These are phyloP conservation scores for Dillenia turbinata DNA, from an alignment of 164 flowering plant species.

Conservation along the genomic window DNA sequence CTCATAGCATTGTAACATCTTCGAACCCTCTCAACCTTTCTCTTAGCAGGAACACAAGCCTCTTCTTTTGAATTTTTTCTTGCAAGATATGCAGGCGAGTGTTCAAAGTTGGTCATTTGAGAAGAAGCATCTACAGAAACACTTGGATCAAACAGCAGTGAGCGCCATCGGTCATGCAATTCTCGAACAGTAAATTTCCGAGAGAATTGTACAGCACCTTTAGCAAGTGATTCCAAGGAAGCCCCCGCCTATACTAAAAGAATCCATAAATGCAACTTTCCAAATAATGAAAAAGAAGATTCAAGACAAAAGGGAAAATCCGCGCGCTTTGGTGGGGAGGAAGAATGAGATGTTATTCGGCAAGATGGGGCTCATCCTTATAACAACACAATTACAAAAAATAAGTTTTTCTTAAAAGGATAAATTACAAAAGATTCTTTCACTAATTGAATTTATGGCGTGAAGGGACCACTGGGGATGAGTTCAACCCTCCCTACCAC, in stretches of 20 bases:
- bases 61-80: slow-evolving; percentile 35
- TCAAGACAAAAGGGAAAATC: not conserved
- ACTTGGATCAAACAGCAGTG: slow-evolving; percentile 77
- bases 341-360: no score
- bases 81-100: slow-evolving; percentile 24
- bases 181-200: slow-evolving; percentile 58
- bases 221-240: slow-evolving; percentile 91
- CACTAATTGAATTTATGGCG: no score
- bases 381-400: no score
- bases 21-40: slow-evolving; percentile 63
- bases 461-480: no score
- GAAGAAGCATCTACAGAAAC: slow-evolving; percentile 60
- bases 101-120: slow-evolving; percentile 50
- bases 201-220: slow-evolving; percentile 89
- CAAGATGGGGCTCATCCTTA: no score
- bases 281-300: not conserved
- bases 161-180: slow-evolving; percentile 76
- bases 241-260: slow-evolving; percentile 67
- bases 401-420: no score
- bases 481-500: no score
- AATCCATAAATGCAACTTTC: not conserved
- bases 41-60: slow-evolving; percentile 34
- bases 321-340: no score
- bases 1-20: slow-evolving; percentile 70
- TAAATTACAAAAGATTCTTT: no score